A percentile compares a stretch with the other conserved stretches of the same genome.
Conservation (phyloP, 768 basidiomycete species). For the Collybiopsis confluens region DNA sequence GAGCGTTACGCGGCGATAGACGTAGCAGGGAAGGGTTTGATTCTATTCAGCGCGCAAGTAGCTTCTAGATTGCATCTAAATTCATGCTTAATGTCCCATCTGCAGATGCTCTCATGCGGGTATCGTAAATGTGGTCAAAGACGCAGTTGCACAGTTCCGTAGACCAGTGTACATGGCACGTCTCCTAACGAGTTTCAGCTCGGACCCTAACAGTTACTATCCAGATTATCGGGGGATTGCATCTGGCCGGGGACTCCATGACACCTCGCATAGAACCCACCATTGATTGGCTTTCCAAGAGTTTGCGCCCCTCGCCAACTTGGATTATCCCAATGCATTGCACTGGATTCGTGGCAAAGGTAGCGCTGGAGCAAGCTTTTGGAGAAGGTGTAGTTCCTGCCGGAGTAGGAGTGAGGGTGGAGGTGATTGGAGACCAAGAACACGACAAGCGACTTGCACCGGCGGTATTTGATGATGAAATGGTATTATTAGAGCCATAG, state of each 20-base stretch:
- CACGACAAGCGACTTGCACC: slow-evolving; percentile 35
- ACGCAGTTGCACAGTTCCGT: slow-evolving; percentile 57
- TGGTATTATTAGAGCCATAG: neutral
- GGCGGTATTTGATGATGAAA: slow-evolving; percentile 18
- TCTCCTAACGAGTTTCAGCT: neutral
- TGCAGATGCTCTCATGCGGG: slow-evolving; percentile 72
- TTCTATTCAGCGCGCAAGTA: slow-evolving; percentile 80
- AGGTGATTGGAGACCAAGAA: slow-evolving; percentile 45
- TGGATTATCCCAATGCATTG: slow-evolving; percentile 86
- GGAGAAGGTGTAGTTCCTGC: slow-evolving; percentile 77
- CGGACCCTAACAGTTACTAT: neutral
- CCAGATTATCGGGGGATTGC: slow-evolving; percentile 77
- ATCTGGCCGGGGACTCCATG: slow-evolving; percentile 72
- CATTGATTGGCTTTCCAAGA: slow-evolving; percentile 61
- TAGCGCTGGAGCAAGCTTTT: slow-evolving; percentile 63
- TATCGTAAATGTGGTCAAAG: slow-evolving; percentile 77
- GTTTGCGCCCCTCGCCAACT: slow-evolving; percentile 56
- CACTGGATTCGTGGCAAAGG: slow-evolving; percentile 72
- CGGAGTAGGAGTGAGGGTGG: slow-evolving; percentile 66
- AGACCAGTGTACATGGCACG: slow-evolving; percentile 75
- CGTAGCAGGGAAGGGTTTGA: slow-evolving; percentile 75
- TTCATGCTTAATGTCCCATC: no score
- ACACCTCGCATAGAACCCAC: slow-evolving; percentile 62
- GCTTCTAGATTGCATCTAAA: no score
- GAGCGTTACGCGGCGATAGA: slow-evolving; percentile 78